phyloP scores from a whole-genome alignment of 106 monocot genomes.

The Phalaenopsis aphrodite region DNA sequence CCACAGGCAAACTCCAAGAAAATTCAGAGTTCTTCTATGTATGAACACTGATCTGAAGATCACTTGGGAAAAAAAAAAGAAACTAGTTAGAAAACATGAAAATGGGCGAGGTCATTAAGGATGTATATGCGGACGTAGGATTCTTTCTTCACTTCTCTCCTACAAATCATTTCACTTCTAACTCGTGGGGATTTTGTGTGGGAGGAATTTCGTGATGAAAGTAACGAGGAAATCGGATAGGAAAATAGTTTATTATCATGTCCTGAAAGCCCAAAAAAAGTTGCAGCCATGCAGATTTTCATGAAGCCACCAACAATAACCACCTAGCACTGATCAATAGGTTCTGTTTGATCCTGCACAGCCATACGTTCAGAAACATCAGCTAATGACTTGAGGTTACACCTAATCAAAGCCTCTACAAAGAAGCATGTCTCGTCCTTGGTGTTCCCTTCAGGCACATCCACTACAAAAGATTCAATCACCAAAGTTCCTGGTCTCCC shows the following conservation, averaged over 20 bases:
- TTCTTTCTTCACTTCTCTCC: neutral
- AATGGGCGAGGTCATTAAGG: neutral
- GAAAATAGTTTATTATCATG: neutral
- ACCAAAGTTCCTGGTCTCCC: conserved; percentile 74
- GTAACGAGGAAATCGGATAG: neutral
- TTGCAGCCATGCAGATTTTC: neutral
- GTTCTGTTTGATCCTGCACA: conserved; percentile 43
- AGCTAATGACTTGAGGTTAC: conserved; percentile 83
- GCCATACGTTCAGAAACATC: conserved; percentile 65
- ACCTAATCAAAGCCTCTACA: conserved; percentile 77
- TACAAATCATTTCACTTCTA: neutral
- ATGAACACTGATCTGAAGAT: neutral
- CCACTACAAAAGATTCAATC: conserved; percentile 79
- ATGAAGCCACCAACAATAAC: neutral
- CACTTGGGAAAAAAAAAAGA: neutral
- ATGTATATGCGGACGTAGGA: neutral
- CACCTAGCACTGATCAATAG: conserved; percentile 4
- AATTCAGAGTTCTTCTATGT: neutral
- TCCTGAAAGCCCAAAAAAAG: neutral
- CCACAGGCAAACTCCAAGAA: neutral
- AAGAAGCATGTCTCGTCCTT: conserved; percentile 82
- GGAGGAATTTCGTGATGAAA: neutral
- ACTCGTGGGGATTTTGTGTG: neutral
- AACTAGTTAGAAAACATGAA: neutral
- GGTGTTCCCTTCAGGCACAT: conserved; percentile 89